Base-by-base conservation (phyloP, 2,329 filamentous ascomycete species). In the Pseudocercospora cruenta region DNA sequence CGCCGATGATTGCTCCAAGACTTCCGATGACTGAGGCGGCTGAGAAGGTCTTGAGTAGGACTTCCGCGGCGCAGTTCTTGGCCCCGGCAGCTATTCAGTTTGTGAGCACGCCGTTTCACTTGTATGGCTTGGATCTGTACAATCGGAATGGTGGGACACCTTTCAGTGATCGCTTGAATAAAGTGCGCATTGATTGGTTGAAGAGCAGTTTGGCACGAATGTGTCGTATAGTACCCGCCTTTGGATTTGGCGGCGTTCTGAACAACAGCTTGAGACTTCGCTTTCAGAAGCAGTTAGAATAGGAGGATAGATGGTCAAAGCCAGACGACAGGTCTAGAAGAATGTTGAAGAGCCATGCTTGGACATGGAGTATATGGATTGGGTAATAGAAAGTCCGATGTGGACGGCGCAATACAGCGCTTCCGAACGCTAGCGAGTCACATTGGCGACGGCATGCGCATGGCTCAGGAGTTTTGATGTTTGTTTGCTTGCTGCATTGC, bases 221-320 rank as follows among this genome's bases (percentile, higher is more conserved):
- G 79, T 91, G 91, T 67, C 86, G 94, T 74, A 96, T 97, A 72
- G 85, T 97, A 2, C 93, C 93, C 19, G 93, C 93, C 0, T 97
- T 94, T 82, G 94, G 93, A 1, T 85, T 96, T 12, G 94, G 93
- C 0, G 93, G 93, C 0, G 92, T 96, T 10, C 90, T 95, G 10
- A 97, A 97, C 79, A 85, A 85, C 66, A 89, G 91, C 74, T 83
- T 94, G 53, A 85, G 93, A 72, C 83, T 81, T 74, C 82, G 77
- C 61, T 76, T 94, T 72, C 93, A 96, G 90, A 82, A 81, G 71
- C 84, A 78, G 72, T 75, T 92, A 65, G 85, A 85, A 72, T 76
- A 68, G 58, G 62, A 31, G 36, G 14, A 36, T 51, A 53, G 54
- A 21, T 33, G 7, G 53, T 55, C 5, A 60, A 60, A 47, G n/a